A percentile compares a stretch with the other conserved stretches of the same genome.
Evolutionary conservation across 2,329 filamentous ascomycete genomes (phyloP).

Genomic region (Fusarium sp.): DNA sequence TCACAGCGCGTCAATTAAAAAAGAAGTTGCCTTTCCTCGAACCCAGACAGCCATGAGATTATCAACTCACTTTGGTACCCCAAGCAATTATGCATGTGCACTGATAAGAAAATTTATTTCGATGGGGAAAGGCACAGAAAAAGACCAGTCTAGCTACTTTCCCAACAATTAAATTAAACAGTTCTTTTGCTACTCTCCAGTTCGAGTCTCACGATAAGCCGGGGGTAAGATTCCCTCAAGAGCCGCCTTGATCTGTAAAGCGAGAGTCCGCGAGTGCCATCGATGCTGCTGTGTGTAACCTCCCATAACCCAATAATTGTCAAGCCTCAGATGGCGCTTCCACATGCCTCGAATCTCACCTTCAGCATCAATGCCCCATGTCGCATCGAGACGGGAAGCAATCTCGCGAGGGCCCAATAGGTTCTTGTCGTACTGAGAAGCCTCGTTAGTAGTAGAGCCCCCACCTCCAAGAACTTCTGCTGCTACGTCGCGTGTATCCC

Average conservation of each 20-base stretch:
- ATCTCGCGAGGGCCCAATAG: slow-evolving; percentile 2
- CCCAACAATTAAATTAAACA: no score
- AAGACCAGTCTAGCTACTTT: no score
- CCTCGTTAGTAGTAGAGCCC: accelerated
- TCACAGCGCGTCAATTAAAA: no score
- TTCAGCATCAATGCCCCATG: slow-evolving; percentile 34
- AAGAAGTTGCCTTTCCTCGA: no score
- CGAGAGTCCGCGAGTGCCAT: slow-evolving; percentile 36
- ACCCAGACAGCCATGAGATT: no score
- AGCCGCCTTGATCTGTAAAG: slow-evolving; percentile 37
- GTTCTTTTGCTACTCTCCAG: not conserved
- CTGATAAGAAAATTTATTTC: no score
- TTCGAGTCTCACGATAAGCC: slow-evolving; percentile 23
- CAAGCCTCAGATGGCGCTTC: slow-evolving; percentile 32
- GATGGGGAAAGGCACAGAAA: no score
- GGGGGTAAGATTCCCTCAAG: slow-evolving; percentile 30
- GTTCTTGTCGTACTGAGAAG: not conserved
- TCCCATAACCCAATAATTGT: slow-evolving; percentile 40
- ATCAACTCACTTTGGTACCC: no score
- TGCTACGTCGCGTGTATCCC: not conserved
- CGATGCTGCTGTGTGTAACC: slow-evolving; percentile 37
- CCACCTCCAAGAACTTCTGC: slow-evolving; percentile 15
- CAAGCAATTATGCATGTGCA: no score
- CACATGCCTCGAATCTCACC: slow-evolving; percentile 43
- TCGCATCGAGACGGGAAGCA: slow-evolving; percentile 17